These are phyloP conservation scores for Medakamo hakoo DNA, from an alignment of 139 green algal genomes.

Conservation along the genomic window DNA sequence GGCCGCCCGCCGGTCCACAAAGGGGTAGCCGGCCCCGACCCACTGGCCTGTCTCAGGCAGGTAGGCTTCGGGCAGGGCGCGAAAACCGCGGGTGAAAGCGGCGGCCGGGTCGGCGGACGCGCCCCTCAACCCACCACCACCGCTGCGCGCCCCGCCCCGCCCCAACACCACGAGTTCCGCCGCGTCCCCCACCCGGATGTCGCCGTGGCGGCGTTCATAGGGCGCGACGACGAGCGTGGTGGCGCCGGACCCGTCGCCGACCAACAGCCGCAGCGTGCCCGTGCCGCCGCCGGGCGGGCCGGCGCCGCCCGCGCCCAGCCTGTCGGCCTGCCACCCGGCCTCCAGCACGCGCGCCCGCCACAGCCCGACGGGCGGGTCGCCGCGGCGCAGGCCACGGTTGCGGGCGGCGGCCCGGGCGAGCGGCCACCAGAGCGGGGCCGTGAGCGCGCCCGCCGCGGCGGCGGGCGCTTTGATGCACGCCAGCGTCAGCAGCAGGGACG, in stretches of 20 bases:
- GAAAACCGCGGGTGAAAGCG: background rate
- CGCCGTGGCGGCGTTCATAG: background rate
- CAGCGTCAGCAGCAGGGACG: background rate
- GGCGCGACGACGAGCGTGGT: background rate
- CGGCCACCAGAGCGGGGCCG: background rate
- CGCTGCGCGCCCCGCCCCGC: too few relatives aligned
- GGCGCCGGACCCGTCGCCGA: background rate
- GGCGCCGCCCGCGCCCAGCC: too few relatives aligned
- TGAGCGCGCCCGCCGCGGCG: background rate
- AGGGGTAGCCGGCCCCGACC: background rate
- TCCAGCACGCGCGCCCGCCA: background rate
- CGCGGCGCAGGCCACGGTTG: background rate
- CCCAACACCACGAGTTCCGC: background rate
- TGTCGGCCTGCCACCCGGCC: too few relatives aligned
- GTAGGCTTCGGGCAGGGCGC: background rate
- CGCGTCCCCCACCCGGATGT: background rate
- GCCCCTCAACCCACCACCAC: too few relatives aligned
- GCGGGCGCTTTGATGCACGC: background rate
- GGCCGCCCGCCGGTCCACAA: background rate
- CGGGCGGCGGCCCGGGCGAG: background rate
- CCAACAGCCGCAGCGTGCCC: background rate
- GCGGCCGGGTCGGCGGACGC: too few relatives aligned
- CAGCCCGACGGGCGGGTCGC: background rate
- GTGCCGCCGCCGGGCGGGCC: too few relatives aligned
- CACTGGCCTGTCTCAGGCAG: background rate